Conservation (phyloP, 371 early-diverging fungal genomes). For the Saksenaea oblongispora region DNA sequence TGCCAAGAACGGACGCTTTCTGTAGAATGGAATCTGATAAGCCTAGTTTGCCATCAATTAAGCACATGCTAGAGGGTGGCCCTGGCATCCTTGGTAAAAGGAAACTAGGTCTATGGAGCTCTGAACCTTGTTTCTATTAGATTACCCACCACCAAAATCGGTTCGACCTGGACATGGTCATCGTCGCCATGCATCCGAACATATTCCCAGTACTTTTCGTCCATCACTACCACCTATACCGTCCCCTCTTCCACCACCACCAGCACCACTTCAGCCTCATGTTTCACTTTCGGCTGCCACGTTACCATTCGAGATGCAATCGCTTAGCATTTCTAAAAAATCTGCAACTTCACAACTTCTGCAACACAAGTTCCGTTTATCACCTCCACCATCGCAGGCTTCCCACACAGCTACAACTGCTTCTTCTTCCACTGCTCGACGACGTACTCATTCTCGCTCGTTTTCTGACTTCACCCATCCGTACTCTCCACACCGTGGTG, state of each 20-base stretch:
- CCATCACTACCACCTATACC: background rate
- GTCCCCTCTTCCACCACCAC: background rate
- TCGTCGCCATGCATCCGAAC: constrained; percentile 23
- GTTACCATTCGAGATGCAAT: background rate
- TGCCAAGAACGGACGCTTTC: background rate
- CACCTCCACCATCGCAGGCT: background rate
- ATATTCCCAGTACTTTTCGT: background rate
- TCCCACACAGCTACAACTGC: constrained; percentile 7
- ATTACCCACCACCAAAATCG: background rate
- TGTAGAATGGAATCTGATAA: constrained; percentile 18
- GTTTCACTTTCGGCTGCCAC: background rate
- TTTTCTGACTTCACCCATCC: constrained; percentile 53
- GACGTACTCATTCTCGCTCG: constrained; percentile 47
- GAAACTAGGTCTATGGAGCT: background rate
- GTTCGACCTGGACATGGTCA: constrained; percentile 13
- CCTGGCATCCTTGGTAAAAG: background rate
- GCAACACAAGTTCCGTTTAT: background rate
- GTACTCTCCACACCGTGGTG: constrained; percentile 20
- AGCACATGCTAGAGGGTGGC: constrained; percentile 22
- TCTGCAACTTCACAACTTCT: background rate
- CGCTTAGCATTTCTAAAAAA: background rate
- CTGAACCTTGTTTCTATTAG: background rate
- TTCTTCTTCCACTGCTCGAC: constrained; percentile 22
- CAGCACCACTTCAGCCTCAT: background rate
- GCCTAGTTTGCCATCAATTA: constrained; percentile 27